Evolutionary conservation across 805 yeast genomes (phyloP).

Genomic region (Metschnikowia continentalis): DNA sequence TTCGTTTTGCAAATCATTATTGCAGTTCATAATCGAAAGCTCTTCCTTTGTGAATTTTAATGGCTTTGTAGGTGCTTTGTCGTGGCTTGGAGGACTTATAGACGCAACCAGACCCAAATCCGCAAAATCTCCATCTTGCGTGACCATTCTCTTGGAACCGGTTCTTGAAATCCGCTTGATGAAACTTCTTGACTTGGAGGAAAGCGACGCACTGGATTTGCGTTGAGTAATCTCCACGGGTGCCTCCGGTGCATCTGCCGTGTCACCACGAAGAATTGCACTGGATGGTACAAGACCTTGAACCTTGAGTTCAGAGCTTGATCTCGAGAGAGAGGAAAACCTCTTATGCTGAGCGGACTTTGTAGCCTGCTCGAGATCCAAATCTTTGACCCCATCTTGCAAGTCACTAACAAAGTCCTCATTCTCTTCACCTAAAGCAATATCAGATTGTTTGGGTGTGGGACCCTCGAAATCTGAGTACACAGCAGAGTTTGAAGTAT

Average conservation of each 20-base stretch:
- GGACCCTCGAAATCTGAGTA: background rate
- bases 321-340: constrained; percentile 12
- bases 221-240: constrained; percentile 16
- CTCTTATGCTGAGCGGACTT: constrained; percentile 1
- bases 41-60: constrained; percentile 53
- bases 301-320: constrained; percentile 15
- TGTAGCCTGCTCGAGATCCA: background rate
- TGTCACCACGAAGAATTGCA: constrained; percentile 9
- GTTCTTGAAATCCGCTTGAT: constrained; percentile 32
- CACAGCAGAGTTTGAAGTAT: background rate
- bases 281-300: constrained; percentile 14
- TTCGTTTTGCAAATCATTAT: constrained; percentile 55
- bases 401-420: background rate
- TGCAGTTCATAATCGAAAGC: constrained; percentile 56
- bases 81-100: constrained; percentile 3
- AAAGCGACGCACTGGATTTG: constrained; percentile 23
- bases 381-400: background rate
- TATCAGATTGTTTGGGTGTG: background rate
- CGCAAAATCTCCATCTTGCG: background rate
- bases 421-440: background rate
- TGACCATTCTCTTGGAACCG: constrained; percentile 4
- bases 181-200: constrained; percentile 27
- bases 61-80: constrained; percentile 9
- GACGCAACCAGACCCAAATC: background rate
- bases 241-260: constrained; percentile 1